These are phyloP conservation scores for Jaminaea rosea DNA, from an alignment of 1,284 basidiomycete genomes.

Conservation along the genomic window DNA sequence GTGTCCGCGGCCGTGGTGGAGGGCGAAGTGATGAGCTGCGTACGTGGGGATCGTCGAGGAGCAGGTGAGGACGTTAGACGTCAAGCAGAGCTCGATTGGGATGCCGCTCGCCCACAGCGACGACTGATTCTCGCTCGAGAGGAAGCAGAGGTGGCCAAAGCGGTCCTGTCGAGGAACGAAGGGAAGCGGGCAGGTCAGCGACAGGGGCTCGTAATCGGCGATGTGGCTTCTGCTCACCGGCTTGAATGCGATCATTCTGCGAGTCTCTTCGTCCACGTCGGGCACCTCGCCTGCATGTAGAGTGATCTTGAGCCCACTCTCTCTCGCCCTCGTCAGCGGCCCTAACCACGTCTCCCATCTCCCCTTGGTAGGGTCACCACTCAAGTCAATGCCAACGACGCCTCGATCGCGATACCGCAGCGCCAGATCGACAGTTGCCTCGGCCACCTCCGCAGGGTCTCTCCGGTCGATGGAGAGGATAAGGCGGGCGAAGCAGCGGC, in stretches of 20 bases:
- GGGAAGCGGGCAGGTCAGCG: background rate
- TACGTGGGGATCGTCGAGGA: constrained; percentile 1
- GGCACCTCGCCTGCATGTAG: constrained; percentile 20
- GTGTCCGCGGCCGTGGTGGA: constrained; percentile 7
- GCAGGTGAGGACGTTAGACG: constrained; percentile 20
- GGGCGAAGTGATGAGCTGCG: constrained; percentile 11
- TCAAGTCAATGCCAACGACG: constrained; percentile 19
- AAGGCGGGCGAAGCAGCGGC: constrained; percentile 7
- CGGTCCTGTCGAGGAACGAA: constrained; percentile 6
- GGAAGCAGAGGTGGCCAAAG: constrained; percentile 23
- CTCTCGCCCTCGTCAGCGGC: constrained; percentile 7
- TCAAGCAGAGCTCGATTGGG: constrained; percentile 22
- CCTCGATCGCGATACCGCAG: background rate
- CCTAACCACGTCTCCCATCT: constrained; percentile 6
- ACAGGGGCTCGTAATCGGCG: too few species aligned
- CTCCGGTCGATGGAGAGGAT: constrained; percentile 22
- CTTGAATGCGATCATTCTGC: constrained; percentile 13
- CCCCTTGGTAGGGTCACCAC: constrained; percentile 20
- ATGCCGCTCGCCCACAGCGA: constrained; percentile 1
- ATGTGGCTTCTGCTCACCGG: constrained; percentile 10
- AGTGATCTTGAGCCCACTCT: constrained; percentile 14
- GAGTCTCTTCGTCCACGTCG: constrained; percentile 10
- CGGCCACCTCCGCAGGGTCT: constrained; percentile 2
- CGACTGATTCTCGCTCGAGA: constrained; percentile 3
- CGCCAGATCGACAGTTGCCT: constrained; percentile 11